These are phyloP conservation scores for Zancudomyces culisetae DNA, from an alignment of 371 early-diverging fungal species.

Conservation along the genomic window DNA sequence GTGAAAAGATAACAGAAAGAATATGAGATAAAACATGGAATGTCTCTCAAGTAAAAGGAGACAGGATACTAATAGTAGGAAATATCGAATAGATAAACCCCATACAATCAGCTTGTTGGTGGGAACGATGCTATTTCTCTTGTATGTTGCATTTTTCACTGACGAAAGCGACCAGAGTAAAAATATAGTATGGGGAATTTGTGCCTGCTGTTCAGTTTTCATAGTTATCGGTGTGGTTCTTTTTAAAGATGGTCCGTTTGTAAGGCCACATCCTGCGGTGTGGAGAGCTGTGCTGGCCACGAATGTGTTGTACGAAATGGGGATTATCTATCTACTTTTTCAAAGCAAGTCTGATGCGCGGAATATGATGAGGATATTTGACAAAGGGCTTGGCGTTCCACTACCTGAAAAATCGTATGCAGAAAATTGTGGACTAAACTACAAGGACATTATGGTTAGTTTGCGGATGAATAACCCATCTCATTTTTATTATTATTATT, in stretches of 20 bases:
- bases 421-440: background rate
- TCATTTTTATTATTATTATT: too few relatives aligned
- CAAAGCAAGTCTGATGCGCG: conserved; percentile 79
- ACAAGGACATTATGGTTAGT: background rate
- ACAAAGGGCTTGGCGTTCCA: conserved; percentile 54
- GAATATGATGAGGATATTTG: conserved; percentile 51
- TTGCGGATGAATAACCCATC: too few relatives aligned
- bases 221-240: conserved; percentile 65
- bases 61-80: too few relatives aligned
- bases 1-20: too few relatives aligned
- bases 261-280: conserved; percentile 85
- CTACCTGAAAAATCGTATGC: conserved; percentile 76
- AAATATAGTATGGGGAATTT: conserved; percentile 48
- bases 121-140: conserved; percentile 20
- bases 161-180: conserved; percentile 17
- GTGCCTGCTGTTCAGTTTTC: conserved; percentile 48
- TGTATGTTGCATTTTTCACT: conserved; percentile 20
- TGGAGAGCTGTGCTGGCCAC: conserved; percentile 76
- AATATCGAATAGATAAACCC: conserved; percentile 11
- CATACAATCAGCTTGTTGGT: conserved; percentile 24
- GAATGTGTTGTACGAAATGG: conserved; percentile 68
- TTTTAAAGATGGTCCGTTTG: conserved; percentile 84
- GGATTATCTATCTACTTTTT: conserved; percentile 73
- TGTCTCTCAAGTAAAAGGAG: too few relatives aligned
- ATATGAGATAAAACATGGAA: too few relatives aligned